These are phyloP conservation scores for Fallopia convolvulus DNA, from an alignment of 148 eudicot species.

Conservation along the genomic window DNA sequence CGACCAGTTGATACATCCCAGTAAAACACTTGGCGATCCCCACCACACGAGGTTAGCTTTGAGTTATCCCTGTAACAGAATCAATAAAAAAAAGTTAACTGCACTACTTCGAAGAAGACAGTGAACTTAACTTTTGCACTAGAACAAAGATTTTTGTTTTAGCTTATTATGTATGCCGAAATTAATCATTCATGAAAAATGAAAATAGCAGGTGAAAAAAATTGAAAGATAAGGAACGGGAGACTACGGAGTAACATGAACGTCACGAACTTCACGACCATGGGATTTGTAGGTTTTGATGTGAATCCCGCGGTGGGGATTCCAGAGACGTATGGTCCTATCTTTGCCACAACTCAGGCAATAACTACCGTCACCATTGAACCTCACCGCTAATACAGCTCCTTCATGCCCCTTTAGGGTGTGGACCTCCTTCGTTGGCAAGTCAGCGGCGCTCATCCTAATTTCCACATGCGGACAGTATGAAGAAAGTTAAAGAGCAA, in stretches of 20 bases:
- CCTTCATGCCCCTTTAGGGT: constrained; percentile 85
- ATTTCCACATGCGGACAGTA: neutral
- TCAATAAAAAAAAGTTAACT: neutral
- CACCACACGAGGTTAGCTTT: constrained; percentile 83
- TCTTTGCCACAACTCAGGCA: constrained; percentile 88
- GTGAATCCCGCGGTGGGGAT: constrained; percentile 92
- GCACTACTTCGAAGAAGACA: too few species aligned
- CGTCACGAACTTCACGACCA: constrained; percentile 91
- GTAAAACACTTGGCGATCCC: constrained; percentile 92
- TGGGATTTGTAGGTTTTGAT: constrained; percentile 90
- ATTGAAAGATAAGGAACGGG: neutral
- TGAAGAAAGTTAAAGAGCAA: neutral
- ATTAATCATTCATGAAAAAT: neutral
- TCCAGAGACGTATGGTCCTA: constrained; percentile 91
- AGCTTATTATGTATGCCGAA: neutral
- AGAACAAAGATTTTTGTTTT: neutral
- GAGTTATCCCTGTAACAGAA: constrained; percentile 61
- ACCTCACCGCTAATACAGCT: constrained; percentile 74
- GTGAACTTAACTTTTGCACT: too few species aligned
- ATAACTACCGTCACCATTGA: constrained; percentile 71
- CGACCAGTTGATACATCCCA: constrained; percentile 93
- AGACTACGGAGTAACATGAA: constrained; percentile 59
- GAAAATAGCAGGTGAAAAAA: neutral
- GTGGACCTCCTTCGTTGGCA: constrained; percentile 56
- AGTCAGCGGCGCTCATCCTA: constrained; percentile 28